Percentiles rank a stretch among this genome's conserved stretches.
These are phyloP conservation scores for Styphnolobium japonicum DNA, from an alignment of 306 rosid species.

Conservation along the genomic window DNA sequence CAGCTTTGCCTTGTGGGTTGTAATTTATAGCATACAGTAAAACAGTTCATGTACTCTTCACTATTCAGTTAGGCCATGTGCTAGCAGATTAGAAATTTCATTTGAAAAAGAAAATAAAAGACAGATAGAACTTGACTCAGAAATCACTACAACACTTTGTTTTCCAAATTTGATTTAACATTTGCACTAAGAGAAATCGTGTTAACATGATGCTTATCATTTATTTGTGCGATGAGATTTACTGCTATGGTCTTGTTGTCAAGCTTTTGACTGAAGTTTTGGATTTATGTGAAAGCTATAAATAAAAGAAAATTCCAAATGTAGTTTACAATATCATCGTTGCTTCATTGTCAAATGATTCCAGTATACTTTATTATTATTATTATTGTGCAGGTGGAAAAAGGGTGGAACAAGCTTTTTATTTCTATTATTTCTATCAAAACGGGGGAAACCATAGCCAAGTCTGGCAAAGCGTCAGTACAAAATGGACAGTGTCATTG, in stretches of 20 bases:
- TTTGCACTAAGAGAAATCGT: neutral
- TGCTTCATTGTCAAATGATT: neutral
- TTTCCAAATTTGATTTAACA: neutral
- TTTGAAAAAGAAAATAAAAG: neutral
- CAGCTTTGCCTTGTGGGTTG: neutral
- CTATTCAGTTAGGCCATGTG: neutral
- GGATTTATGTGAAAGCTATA: neutral
- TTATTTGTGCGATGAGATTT: neutral
- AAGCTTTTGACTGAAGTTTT: neutral
- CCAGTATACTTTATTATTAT: neutral
- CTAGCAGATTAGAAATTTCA: neutral
- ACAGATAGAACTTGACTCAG: neutral
- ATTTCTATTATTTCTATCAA: conserved; percentile 22
- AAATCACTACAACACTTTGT: neutral
- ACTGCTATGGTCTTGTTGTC: neutral
- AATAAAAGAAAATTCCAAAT: neutral
- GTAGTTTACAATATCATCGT: neutral
- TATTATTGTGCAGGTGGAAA: conserved; percentile 23
- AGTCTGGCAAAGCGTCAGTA: conserved; percentile 25
- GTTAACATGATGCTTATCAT: neutral
- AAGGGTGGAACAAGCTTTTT: conserved; percentile 41
- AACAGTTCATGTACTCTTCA: neutral
- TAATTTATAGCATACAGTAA: neutral
- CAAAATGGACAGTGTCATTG: conserved; percentile 39
- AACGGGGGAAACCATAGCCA: conserved; percentile 37